Percentiles rank a stretch among this genome's conserved stretches.
phyloP scores from a whole-genome alignment of 1,139 yeast species.

The Arxiozyma heterogenica region DNA sequence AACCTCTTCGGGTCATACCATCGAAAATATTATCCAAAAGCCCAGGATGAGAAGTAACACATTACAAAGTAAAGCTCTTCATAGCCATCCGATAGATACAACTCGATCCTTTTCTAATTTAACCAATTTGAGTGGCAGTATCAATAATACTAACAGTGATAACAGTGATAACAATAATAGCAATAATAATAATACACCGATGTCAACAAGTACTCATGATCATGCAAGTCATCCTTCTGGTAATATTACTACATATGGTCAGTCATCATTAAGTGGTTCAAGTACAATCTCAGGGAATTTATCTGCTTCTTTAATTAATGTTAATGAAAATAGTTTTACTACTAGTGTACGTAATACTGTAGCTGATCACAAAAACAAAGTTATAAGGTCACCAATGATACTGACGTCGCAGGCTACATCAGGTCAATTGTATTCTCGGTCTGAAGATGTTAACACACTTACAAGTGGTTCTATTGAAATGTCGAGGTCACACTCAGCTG shows the following conservation, averaged over 20 bases:
- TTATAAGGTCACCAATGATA: constrained; percentile 2
- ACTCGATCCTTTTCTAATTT: constrained; percentile 1
- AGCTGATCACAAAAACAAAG: neutral
- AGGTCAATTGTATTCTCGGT: neutral
- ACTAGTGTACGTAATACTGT: neutral
- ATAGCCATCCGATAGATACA: neutral
- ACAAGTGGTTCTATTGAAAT: neutral
- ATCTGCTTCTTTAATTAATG: neutral
- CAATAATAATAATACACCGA: too few relatives aligned
- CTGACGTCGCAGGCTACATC: neutral
- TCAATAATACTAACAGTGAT: neutral
- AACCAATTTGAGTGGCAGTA: neutral
- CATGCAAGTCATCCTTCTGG: neutral
- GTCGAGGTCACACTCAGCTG: neutral
- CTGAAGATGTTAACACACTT: neutral
- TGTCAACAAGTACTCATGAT: neutral
- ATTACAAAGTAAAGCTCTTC: constrained; percentile 12
- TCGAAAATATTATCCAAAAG: constrained; percentile 9
- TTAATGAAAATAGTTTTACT: neutral
- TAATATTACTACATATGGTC: neutral
- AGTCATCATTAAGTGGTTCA: constrained; percentile 4
- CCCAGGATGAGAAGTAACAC: constrained; percentile 22
- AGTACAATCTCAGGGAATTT: constrained; percentile 3
- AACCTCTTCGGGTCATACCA: neutral
- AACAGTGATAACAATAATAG: neutral